Evolutionary conservation across 2,329 filamentous ascomycete genomes (phyloP), one percentile per base, ranked within the genome.

Genomic region (Cucurbitaria berberidis): DNA sequence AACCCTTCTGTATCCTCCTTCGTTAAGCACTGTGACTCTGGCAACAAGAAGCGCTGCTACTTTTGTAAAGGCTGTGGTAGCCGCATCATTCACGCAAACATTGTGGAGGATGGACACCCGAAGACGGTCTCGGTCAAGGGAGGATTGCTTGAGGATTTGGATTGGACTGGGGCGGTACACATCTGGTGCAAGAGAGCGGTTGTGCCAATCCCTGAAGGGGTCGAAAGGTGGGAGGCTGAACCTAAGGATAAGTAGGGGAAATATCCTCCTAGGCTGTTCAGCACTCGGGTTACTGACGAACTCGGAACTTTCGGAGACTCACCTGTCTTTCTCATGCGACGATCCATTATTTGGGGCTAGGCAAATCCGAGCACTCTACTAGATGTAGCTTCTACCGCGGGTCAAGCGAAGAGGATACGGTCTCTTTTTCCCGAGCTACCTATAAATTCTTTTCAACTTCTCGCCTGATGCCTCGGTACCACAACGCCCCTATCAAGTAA

Each of bases 121-220:
- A 43, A 60, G 7, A 51, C 59, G 1, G 81, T 88, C 35, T 84
- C 84, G 15, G 81, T 90, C 40, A 89, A 89, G 67, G 87, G 84
- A 10, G 87, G 86, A 35, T 88, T 87, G 64, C 78, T 90, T 40
- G 81, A 86, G 5, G 85, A 82, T 1, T 75, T 90, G 18, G 57
- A 70, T 5, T 69, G 63, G 66, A 58, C 35, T 32, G 57, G 54
- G 8, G 64, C 56, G 9, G 83, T 84, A 59, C 87, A 90, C 75
- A 86, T 90, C 62, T 89, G 85, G 83, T 87, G 85, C 18, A 85
- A 84, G 63, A 82, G 80, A 36, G 87, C 87, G 60, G 86, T 90
- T 79, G 80, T 89, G 16, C 84, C 86, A 29, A 89, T 90, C 57
- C 87, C 87, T 2, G 85, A 88, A 62, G 83, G 85, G 9, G 82